Base-by-base conservation (phyloP, 345 rosid genomes). In the Sisymbrium irio region DNA sequence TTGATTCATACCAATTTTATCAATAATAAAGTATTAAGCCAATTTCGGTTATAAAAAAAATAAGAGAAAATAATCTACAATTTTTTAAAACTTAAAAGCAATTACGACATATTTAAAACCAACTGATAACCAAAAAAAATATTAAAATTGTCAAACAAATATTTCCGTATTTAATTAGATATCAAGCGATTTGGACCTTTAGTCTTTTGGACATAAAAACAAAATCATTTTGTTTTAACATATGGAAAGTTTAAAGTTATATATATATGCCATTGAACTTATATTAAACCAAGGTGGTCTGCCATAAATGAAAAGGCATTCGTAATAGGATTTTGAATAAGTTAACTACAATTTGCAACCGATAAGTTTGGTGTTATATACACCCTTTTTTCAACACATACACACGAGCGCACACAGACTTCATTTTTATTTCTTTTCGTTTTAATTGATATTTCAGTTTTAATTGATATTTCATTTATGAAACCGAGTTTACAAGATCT, bases 211-310 rank as follows among this genome's bases (percentile, higher is more conserved):
- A 62, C 17, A 62, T 51, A 62, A 20, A 69, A 72, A 73, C 71
- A 65, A 73, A 35, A 65, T 57, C 47, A 36, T 57, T 46, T 65
- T 65, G 78, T 36, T 72, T 47, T 41, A 36, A 65, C 58, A 35
- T n/a, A n/a, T 73, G 32, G 9, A 57, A 65, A 65, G 60, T 57
- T 65, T 25, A 51, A 51, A 51, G 33, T 51, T 22, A 66, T n/a
- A n/a, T n/a, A n/a, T n/a, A n/a, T 12, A 20, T 65, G 32, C 37
- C 65, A 55, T 55, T 46, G 58, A 65, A 64, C 37, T 65, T 73
- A 65, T 36, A 57, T 22, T 57, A 74, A 20, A 65, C 51, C 51
- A 53, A 57, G 66, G 66, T 74, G 78, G 72, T 74, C 78, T 74
- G 78, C 78, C 78, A 65, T 37, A 25, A 15, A 15, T 57, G 58